These are phyloP conservation scores for Glycyrrhiza uralensis DNA, from an alignment of 306 rosid genomes.

Conservation along the genomic window DNA sequence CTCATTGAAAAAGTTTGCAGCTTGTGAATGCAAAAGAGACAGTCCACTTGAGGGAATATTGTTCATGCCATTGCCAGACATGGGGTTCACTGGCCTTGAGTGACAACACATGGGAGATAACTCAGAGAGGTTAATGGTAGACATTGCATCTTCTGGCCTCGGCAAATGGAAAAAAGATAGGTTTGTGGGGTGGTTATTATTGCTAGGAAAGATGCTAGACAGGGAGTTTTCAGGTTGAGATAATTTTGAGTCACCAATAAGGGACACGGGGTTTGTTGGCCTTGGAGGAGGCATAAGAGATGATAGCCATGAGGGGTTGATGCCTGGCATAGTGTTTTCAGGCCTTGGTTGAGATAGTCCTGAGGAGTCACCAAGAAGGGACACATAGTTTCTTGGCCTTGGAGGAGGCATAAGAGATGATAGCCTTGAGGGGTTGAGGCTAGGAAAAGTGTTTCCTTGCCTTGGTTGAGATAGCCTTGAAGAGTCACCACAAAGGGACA, in stretches of 20 bases:
- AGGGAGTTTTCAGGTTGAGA: not conserved
- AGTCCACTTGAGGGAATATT: not conserved
- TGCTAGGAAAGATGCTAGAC: not conserved
- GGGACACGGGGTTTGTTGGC: not conserved
- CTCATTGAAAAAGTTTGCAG: not conserved
- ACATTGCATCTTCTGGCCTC: not conserved
- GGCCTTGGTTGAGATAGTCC: no score
- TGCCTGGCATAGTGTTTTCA: not conserved
- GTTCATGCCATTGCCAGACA: not conserved
- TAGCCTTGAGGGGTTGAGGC: not conserved
- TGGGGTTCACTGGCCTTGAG: not conserved
- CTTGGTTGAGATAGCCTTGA: no score
- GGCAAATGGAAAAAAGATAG: not conserved
- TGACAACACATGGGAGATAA: not conserved
- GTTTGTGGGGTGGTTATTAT: not conserved
- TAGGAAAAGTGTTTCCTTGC: not conserved
- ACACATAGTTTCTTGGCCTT: no score
- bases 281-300: not conserved
- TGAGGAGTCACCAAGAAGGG: no score
- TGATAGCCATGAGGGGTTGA: not conserved
- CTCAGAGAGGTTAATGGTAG: not conserved
- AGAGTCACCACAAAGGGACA: no score
- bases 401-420: no score
- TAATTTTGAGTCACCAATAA: not conserved
- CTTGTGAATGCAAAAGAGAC: not conserved